These are phyloP conservation scores for Epicoccum sorghinum DNA, from an alignment of 2,329 filamentous ascomycete genomes.

Conservation along the genomic window DNA sequence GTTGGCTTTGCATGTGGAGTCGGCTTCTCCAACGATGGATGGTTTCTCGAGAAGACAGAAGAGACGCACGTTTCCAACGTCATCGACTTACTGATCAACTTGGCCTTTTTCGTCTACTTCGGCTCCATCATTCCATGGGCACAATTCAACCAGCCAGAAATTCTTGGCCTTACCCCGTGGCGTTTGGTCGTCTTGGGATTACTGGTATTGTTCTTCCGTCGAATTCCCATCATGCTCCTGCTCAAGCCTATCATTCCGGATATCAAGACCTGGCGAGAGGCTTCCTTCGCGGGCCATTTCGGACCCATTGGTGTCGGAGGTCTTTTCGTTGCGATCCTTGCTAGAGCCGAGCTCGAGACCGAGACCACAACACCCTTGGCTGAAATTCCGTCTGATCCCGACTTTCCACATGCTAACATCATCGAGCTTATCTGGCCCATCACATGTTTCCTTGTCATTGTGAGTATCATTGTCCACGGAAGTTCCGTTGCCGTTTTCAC, in stretches of 20 bases:
- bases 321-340: constrained; percentile 92
- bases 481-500: constrained; percentile 99
- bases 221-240: constrained; percentile 90
- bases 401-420: constrained; percentile 69
- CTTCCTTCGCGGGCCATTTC: constrained; percentile 95
- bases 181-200: constrained; percentile 91
- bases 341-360: constrained; percentile 86
- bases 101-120: constrained; percentile 98
- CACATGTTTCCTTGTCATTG: constrained; percentile 89
- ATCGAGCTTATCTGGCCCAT: constrained; percentile 95
- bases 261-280: constrained; percentile 97
- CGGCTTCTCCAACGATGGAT: constrained; percentile 99
- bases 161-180: constrained; percentile 82
- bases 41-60: constrained; percentile 98
- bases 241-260: constrained; percentile 94
- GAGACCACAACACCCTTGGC: constrained; percentile 75
- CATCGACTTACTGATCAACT: constrained; percentile 94
- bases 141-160: constrained; percentile 75
- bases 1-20: constrained; percentile 95
- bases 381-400: constrained; percentile 60
- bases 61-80: constrained; percentile 99
- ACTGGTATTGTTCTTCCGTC: constrained; percentile 92
- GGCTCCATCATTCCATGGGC: constrained; percentile 97
- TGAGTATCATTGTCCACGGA: constrained; percentile 93
- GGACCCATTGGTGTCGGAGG: constrained; percentile 96